These are phyloP conservation scores for Citrus medica DNA, from an alignment of 345 rosid genomes.

Conservation along the genomic window DNA sequence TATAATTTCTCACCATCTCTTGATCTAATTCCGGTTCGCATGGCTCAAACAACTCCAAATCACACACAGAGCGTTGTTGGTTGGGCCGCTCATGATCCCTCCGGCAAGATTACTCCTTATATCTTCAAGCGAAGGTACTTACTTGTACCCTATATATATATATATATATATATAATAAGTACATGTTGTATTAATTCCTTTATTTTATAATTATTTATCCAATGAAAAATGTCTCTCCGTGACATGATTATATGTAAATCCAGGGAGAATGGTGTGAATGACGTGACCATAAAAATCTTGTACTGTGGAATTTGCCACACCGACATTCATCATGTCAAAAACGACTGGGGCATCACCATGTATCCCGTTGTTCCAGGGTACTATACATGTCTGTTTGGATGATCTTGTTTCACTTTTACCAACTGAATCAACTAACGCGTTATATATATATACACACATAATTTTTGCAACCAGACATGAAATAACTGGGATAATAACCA, in stretches of 20 bases:
- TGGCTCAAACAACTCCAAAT: slow-evolving; percentile 51
- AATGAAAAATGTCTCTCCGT: neutral
- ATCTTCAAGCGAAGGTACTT: slow-evolving; percentile 48
- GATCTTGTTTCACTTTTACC: neutral
- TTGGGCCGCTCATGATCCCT: slow-evolving; percentile 55
- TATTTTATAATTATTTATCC: no score
- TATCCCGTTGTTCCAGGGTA: slow-evolving; percentile 89
- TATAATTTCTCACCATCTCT: no score
- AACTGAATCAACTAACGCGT: no score
- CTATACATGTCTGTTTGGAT: neutral
- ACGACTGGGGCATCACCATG: slow-evolving; percentile 80
- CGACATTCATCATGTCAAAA: slow-evolving; percentile 59
- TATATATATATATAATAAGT: neutral
- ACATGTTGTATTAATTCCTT: neutral
- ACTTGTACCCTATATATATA: no score
- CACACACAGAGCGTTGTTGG: slow-evolving; percentile 52
- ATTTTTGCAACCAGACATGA: slow-evolving; percentile 40
- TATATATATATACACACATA: neutral
- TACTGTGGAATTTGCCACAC: slow-evolving; percentile 88
- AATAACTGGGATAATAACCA: slow-evolving; percentile 43
- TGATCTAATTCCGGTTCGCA: neutral
- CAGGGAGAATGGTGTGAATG: slow-evolving; percentile 70
- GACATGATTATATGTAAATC: neutral
- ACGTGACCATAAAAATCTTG: slow-evolving; percentile 64
- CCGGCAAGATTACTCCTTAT: slow-evolving; percentile 49